phyloP scores from a whole-genome alignment of 1,139 yeast genomes.

The Suhomyces taliae region DNA sequence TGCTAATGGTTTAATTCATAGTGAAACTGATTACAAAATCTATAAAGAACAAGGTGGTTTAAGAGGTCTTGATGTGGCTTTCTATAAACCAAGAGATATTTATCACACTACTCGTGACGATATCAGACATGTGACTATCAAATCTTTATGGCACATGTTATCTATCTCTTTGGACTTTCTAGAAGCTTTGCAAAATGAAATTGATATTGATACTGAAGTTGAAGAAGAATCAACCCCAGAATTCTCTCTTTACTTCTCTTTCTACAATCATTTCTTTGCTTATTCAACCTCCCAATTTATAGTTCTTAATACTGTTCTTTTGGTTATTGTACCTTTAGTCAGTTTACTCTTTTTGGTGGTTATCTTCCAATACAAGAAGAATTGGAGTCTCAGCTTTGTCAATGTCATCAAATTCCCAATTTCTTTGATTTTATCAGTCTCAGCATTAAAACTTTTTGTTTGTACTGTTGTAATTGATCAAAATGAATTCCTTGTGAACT shows the following conservation, averaged over 20 bases:
- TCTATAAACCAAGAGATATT: constrained; percentile 68
- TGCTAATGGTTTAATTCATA: constrained; percentile 64
- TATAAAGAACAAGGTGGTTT: constrained; percentile 62
- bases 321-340: constrained; percentile 57
- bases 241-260: constrained; percentile 61
- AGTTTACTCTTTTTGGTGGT: constrained; percentile 49
- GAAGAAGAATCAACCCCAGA: constrained; percentile 19
- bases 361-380: constrained; percentile 44
- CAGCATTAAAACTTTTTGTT: constrained; percentile 36
- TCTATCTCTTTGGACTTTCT: constrained; percentile 63
- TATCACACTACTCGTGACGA: constrained; percentile 81
- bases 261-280: constrained; percentile 60
- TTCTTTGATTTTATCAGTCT: constrained; percentile 46
- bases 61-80: constrained; percentile 75
- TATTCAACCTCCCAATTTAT: constrained; percentile 50
- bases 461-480: constrained; percentile 28
- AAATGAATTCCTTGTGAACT: constrained; percentile 63
- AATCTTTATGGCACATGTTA: constrained; percentile 82
- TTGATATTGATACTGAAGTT: constrained; percentile 38
- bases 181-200: constrained; percentile 37
- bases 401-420: constrained; percentile 54
- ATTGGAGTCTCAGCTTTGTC: constrained; percentile 48
- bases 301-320: constrained; percentile 47
- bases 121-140: constrained; percentile 60
- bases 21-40: constrained; percentile 84